Base-by-base conservation (phyloP, 495 filamentous ascomycete species). In the Thermothielavioides terrestris region DNA sequence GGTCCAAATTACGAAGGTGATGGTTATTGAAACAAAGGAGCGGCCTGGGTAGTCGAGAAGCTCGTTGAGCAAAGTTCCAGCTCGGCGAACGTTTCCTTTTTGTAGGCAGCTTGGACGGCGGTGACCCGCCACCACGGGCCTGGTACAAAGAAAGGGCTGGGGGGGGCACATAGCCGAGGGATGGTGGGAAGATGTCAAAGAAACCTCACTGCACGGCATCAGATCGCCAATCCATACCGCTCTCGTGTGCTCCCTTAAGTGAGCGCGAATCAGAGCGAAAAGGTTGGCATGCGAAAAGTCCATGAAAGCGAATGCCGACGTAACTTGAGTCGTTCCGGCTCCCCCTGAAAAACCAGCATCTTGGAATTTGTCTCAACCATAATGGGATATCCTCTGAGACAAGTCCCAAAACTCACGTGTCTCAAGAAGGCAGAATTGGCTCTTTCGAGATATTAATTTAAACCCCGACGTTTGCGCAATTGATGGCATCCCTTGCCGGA, bases 21-120 rank as follows among this genome's bases (percentile, higher is more conserved):
- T 42, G 28, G 20, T 34, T 34, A 58, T 45, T 47, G 42, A 59
- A 59, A 64, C 51, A 62, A 62, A 65, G 55, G 60, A 65, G 53
- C 53, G 58, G 27, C 51, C 27, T 31, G 36, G 35, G 28, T 32
- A 47, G 15, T 42, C 31, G 32, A 48, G n/a, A 38, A 42, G 26
- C 34, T 54, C 49, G 52, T 55, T 32, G 46, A 56, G 20, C 40
- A 51, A 50, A 53, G 43, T 38, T 36, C 41, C 38, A 25, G 38
- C 27, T 35, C 15, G 28, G 8, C 38, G 35, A 38, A 36, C 34
- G 44, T 30, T n/a, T 34, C 46, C 54, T 38, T 54, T 42, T 60
- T 46, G 42, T 34, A 42, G 25, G 49, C 23, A 31, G 36, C 35
- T 42, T 48, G 37, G 32, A 10, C 21, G 11, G 8, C 37, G 32